Base-by-base conservation (phyloP, 2,329 filamentous ascomycete genomes). In the Xylariaceae sp. region DNA sequence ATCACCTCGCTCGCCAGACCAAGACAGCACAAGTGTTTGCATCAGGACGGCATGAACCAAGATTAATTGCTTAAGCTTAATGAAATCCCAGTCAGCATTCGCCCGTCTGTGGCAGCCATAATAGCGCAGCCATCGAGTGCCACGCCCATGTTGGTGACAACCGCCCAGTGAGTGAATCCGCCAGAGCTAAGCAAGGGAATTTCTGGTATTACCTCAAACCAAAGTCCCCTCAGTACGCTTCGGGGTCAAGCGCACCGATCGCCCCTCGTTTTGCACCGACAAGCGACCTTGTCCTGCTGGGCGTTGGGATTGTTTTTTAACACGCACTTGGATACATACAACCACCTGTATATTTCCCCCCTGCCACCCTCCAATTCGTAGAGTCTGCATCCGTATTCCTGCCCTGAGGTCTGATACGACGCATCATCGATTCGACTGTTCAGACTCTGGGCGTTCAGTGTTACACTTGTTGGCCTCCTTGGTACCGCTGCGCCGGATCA, bases 151-250 rank as follows among this genome's bases (percentile, higher is more conserved):
- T 54, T 49, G 56, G 59, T 18, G 37, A 41, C 11, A 13, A 41
- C 37, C 11, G 37, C 8, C 11, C 37, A 13, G 18, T 35, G 49
- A 51, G 5, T 50, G 17, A 45, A 57, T 51, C 30, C 17, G 51
- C 56, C 48, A 59, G 41, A 49, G 17, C 39, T 39, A 61, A 58
- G 58, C 58, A 61, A 64, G 58, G 58, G 62, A 41, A 54, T 48
- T 55, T 52, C 51, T 58, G 55, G 62, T 64, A 64, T 59, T 51
- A 64, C 62, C 60, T 64, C 54, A 61, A 59, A 30, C 15, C 53
- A 53, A 56, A 49, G 49, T 52, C 47, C 58, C 57, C 48, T 60
- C 60, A 57, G 50, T 56, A 47, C 54, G 55, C 51, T 55, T 55
- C 57, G 57, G 57, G 49, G 47, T 60, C 50, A 51, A 30, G 55